phyloP scores from a whole-genome alignment of 164 flowering plant species.

The Sextonia rubra region DNA sequence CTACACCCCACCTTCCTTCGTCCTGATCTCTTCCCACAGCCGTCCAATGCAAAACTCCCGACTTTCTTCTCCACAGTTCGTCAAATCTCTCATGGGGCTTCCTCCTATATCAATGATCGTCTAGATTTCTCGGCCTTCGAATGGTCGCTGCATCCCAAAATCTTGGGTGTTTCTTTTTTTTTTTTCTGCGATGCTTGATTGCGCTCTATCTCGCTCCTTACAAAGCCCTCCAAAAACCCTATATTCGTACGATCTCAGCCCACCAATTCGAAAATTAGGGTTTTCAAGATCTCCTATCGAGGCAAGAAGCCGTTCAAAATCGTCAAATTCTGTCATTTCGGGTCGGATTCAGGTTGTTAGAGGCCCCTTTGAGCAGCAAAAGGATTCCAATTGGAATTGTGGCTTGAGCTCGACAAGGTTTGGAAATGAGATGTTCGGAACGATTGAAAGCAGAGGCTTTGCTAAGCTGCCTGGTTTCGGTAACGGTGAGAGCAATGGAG shows the following conservation, averaged over 20 bases:
- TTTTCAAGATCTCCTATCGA: background rate
- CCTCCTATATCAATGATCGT: no score
- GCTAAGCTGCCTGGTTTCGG: background rate
- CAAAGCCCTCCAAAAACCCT: background rate
- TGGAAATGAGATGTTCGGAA: slow-evolving; percentile 4
- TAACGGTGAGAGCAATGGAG: background rate
- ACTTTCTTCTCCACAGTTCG: background rate
- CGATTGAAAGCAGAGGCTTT: background rate
- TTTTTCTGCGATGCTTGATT: slow-evolving; percentile 35
- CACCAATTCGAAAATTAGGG: background rate
- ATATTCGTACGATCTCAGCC: background rate
- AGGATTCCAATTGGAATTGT: background rate
- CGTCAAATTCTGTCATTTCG: background rate
- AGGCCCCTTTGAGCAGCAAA: background rate
- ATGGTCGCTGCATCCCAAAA: background rate
- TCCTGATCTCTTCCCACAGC: background rate
- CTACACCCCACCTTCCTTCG: background rate
- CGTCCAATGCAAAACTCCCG: background rate
- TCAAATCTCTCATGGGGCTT: background rate
- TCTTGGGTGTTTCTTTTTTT: no score
- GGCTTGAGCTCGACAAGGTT: background rate
- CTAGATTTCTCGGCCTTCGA: background rate
- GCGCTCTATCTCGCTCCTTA: slow-evolving; percentile 10
- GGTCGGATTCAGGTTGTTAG: background rate
- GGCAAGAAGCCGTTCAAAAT: background rate